Conservation (phyloP, 2,329 filamentous ascomycete species). For the Pestalotiopsis sp. region DNA sequence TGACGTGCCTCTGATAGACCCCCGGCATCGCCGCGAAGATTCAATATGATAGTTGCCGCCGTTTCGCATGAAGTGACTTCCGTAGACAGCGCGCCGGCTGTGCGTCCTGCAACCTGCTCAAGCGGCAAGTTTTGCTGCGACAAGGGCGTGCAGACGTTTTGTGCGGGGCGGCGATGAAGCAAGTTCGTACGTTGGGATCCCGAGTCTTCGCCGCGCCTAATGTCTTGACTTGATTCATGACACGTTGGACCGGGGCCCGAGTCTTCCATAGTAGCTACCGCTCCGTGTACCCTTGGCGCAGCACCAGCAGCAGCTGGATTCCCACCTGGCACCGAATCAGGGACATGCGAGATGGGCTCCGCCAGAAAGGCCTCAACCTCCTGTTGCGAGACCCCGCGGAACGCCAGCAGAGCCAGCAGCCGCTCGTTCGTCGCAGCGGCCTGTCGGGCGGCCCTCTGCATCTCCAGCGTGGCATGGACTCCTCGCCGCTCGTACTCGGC, state of each 20-base stretch:
- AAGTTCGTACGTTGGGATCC: neutral
- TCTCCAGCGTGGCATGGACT: slow-evolving; percentile 49
- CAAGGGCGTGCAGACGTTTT: neutral
- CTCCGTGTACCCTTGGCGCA: neutral
- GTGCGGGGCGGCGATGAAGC: too few species aligned
- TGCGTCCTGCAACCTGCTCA: too few species aligned
- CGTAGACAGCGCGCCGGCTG: neutral
- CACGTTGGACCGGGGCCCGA: neutral
- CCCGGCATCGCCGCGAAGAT: slow-evolving; percentile 24
- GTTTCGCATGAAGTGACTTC: slow-evolving; percentile 27
- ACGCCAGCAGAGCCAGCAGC: slow-evolving; percentile 42
- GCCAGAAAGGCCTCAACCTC: slow-evolving; percentile 41
- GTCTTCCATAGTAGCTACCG: neutral
- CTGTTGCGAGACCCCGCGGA: slow-evolving; percentile 36
- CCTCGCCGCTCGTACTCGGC: slow-evolving; percentile 48
- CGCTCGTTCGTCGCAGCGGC: slow-evolving; percentile 49
- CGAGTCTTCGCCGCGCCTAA: neutral
- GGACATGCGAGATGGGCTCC: neutral
- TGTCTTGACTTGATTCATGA: neutral
- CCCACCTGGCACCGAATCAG: neutral
- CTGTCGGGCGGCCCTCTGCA: slow-evolving; percentile 52
- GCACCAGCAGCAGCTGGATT: neutral
- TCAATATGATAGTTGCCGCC: slow-evolving; percentile 27
- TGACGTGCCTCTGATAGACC: slow-evolving; percentile 15
- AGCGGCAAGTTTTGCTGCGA: too few species aligned